Percentiles rank a stretch among this genome's conserved stretches.
Evolutionary conservation across 768 basidiomycete genomes (phyloP).

Genomic region (Lactarius trivialis): DNA sequence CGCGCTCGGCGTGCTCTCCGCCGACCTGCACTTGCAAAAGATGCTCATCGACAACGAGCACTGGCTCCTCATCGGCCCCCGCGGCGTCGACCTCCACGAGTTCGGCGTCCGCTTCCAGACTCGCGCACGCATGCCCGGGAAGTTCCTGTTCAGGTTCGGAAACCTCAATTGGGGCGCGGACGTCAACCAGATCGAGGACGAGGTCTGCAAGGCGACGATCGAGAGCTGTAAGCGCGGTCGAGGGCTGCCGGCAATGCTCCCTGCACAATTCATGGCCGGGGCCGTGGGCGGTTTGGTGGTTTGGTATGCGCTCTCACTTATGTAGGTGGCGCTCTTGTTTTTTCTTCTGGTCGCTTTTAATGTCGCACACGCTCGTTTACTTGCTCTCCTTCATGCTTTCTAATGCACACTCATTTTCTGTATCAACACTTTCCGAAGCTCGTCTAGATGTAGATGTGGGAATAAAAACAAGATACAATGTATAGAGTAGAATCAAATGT

Average conservation of each 20-base stretch:
- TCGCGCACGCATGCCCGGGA: neutral
- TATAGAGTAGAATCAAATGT: neutral
- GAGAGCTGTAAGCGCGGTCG: neutral
- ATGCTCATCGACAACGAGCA: conserved; percentile 15
- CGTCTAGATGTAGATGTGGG: neutral
- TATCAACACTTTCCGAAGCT: neutral
- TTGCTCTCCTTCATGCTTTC: neutral
- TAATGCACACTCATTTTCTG: neutral
- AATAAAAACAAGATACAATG: neutral
- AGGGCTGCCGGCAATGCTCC: conserved; percentile 9
- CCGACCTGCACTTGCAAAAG: neutral
- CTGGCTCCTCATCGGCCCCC: conserved; percentile 10
- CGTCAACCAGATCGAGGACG: conserved; percentile 15
- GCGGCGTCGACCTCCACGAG: neutral
- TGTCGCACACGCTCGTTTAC: neutral
- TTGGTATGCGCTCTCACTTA: conserved; percentile 20
- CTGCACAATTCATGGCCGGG: conserved; percentile 21
- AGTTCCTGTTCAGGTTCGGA: conserved; percentile 10
- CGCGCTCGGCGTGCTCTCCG: neutral
- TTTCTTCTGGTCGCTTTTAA: neutral
- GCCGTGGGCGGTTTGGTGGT: conserved; percentile 17
- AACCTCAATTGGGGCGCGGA: conserved; percentile 15
- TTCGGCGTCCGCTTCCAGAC: conserved; percentile 12
- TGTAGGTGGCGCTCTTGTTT: neutral
- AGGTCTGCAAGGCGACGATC: conserved; percentile 4